phyloP scores from a whole-genome alignment of 2,329 filamentous ascomycete genomes.

The Xylariaceae sp. region DNA sequence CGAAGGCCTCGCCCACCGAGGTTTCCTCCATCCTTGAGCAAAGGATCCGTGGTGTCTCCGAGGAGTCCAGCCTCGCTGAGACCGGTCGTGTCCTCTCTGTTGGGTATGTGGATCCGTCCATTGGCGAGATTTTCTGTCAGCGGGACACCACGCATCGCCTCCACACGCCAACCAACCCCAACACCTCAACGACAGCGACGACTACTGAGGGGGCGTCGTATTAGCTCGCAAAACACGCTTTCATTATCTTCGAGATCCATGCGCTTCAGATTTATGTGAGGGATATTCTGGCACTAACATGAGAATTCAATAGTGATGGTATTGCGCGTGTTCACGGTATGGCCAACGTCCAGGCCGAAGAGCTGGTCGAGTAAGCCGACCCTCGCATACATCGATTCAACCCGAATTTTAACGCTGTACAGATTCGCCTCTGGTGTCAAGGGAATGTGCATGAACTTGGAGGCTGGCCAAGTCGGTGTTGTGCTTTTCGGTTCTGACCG shows the following conservation, averaged over 20 bases:
- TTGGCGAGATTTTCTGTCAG: slow-evolving; percentile 28
- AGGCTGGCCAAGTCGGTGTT: slow-evolving; percentile 99
- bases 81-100: slow-evolving; percentile 98
- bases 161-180: slow-evolving; percentile 9
- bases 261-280: slow-evolving; percentile 12
- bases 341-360: slow-evolving; percentile 99
- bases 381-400: slow-evolving; percentile 10
- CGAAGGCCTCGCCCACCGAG: slow-evolving; percentile 94
- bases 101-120: slow-evolving; percentile 66
- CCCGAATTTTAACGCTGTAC: slow-evolving; percentile 20
- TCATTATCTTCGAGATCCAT: neutral
- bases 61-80: slow-evolving; percentile 94
- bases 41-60: slow-evolving; percentile 96
- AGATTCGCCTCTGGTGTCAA: slow-evolving; percentile 99
- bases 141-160: slow-evolving; percentile 15
- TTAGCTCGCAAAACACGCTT: neutral
- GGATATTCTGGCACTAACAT: slow-evolving; percentile 25
- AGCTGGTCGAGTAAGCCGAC: slow-evolving; percentile 92
- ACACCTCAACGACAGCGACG: slow-evolving; percentile 6
- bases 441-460: slow-evolving; percentile 99
- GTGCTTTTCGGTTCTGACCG: slow-evolving; percentile 99
- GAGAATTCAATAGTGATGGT: slow-evolving; percentile 76
- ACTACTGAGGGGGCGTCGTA: neutral
- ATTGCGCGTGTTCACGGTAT: slow-evolving; percentile 99
- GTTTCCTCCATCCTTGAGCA: slow-evolving; percentile 99